Conservation (phyloP, 257 asterid genomes). For the Nicotiana benthamiana region DNA sequence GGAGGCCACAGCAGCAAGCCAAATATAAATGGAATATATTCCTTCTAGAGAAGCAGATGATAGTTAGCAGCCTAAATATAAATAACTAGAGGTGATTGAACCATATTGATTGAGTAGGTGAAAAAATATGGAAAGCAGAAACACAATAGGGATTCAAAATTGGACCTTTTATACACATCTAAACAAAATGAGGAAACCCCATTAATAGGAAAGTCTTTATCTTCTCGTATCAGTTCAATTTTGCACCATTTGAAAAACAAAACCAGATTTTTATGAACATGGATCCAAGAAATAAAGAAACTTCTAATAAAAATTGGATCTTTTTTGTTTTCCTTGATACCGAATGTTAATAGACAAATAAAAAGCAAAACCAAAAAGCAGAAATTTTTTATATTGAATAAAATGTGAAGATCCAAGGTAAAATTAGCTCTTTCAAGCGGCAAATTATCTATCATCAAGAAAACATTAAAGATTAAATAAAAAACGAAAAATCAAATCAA, state of each 20-base stretch:
- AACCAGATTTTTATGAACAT: background rate
- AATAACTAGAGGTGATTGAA: too few relatives aligned
- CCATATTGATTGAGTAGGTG: too few relatives aligned
- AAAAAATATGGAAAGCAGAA: background rate
- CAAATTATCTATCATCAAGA: constrained; percentile 6
- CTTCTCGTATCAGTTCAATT: background rate
- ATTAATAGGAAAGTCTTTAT: background rate
- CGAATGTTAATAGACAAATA: background rate
- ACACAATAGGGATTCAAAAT: background rate
- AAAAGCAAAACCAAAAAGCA: background rate
- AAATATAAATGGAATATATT: background rate
- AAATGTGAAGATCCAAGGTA: background rate
- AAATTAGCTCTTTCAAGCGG: background rate
- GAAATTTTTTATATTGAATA: background rate
- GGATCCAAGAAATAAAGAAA: background rate
- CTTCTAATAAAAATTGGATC: background rate
- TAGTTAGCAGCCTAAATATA: background rate
- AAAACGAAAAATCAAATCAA: background rate
- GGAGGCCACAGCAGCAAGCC: background rate
- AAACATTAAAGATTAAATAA: background rate
- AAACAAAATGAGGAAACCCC: background rate
- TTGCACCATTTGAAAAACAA: background rate
- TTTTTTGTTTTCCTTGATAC: background rate
- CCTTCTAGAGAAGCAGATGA: background rate
- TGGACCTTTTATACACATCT: background rate